A percentile compares a stretch with the other conserved stretches of the same genome.
Conservation (phyloP, 2,329 filamentous ascomycete genomes). For the Fusarium torreyae region DNA sequence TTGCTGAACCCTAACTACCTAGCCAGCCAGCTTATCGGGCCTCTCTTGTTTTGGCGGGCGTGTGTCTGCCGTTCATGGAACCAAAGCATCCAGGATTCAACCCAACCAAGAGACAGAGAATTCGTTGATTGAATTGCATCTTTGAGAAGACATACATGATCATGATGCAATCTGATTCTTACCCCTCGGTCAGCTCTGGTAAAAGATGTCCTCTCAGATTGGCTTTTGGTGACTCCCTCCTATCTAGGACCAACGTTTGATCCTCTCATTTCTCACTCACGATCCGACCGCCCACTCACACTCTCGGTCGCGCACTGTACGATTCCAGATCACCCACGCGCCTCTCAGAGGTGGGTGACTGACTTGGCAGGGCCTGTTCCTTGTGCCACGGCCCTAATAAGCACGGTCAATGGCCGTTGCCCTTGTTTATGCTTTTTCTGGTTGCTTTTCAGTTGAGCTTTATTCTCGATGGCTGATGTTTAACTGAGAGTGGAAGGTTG, state of each 20-base stretch:
- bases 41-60: slow-evolving; percentile 12
- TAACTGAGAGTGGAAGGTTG: background rate
- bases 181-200: background rate
- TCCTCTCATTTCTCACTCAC: slow-evolving; percentile 43
- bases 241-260: slow-evolving; percentile 14
- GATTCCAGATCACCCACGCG: slow-evolving; percentile 47
- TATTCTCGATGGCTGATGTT: slow-evolving; percentile 3
- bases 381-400: slow-evolving; percentile 41
- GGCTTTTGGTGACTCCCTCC: slow-evolving; percentile 8
- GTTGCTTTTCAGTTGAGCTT: background rate
- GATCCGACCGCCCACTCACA: slow-evolving; percentile 41
- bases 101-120: slow-evolving; percentile 17
- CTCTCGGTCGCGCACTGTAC: slow-evolving; percentile 42
- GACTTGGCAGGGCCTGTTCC: slow-evolving; percentile 47
- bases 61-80: slow-evolving; percentile 26
- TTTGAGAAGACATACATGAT: background rate
- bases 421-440: slow-evolving; percentile 15
- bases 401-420: slow-evolving; percentile 8
- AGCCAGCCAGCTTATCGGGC: background rate
- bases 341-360: slow-evolving; percentile 35
- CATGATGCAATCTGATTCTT: background rate
- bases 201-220: background rate
- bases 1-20: background rate
- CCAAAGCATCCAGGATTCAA: slow-evolving; percentile 24
- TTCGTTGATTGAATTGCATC: background rate